phyloP scores from a whole-genome alignment of 306 rosid species.

The Betula pendula region DNA sequence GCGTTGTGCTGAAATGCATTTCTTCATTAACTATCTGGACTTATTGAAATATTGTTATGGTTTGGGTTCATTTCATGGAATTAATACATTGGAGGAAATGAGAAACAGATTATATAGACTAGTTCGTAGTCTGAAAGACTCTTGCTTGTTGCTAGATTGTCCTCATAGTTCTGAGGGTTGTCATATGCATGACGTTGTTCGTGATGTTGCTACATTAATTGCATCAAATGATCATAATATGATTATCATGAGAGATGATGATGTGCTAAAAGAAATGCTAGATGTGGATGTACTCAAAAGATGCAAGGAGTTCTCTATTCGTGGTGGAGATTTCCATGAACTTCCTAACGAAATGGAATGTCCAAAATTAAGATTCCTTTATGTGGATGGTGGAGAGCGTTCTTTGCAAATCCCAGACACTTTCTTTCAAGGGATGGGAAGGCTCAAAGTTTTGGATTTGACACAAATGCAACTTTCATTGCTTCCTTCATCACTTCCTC shows the following conservation, averaged over 20 bases:
- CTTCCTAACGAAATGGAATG: conserved; percentile 14
- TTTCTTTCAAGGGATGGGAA: background rate
- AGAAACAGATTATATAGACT: background rate
- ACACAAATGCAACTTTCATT: fast-evolving
- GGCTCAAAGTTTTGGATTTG: conserved; percentile 9
- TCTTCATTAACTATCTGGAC: background rate
- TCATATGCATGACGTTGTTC: conserved; percentile 15
- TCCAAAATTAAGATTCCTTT: background rate
- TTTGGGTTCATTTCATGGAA: conserved; percentile 5
- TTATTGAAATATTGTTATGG: conserved; percentile 26
- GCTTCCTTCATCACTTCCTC: background rate
- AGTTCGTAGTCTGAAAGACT: background rate
- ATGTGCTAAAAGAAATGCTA: background rate
- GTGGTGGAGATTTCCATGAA: fast-evolving
- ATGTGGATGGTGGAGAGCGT: fast-evolving
- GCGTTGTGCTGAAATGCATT: conserved; percentile 24
- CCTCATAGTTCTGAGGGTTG: fast-evolving
- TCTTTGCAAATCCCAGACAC: background rate
- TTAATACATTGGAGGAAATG: background rate
- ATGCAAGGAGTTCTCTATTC: background rate
- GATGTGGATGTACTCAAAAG: background rate
- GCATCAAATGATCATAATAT: background rate
- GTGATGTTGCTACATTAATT: conserved; percentile 1
- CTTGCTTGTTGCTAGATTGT: background rate
- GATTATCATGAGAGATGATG: fast-evolving